Evolutionary conservation across 768 basidiomycete species (phyloP).

Genomic region (Calocybe gangraenosa): DNA sequence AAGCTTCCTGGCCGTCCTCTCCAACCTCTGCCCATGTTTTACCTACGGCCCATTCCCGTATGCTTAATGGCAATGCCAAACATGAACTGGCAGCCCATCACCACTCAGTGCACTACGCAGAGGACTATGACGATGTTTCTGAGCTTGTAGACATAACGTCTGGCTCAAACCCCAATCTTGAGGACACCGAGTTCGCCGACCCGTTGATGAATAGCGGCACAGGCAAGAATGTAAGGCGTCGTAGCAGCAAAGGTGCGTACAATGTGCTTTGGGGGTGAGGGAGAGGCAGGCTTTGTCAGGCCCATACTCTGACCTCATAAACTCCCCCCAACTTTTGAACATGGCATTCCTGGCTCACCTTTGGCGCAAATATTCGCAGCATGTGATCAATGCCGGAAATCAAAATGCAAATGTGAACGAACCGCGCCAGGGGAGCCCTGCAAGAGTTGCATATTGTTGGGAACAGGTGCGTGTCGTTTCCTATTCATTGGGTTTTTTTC

Average conservation of each 20-base stretch:
- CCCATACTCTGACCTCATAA: no score
- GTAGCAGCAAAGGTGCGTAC: slow-evolving; percentile 70
- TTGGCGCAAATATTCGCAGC: slow-evolving; percentile 37
- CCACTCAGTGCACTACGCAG: slow-evolving; percentile 42
- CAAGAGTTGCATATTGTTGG: slow-evolving; percentile 71
- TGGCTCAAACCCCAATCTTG: slow-evolving; percentile 15
- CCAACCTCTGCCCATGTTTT: slow-evolving; percentile 18
- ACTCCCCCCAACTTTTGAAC: no score
- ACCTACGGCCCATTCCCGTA: slow-evolving; percentile 11
- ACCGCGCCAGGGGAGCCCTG: slow-evolving; percentile 57
- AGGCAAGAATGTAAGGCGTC: slow-evolving; percentile 52
- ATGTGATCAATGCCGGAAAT: slow-evolving; percentile 87
- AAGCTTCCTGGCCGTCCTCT: slow-evolving; percentile 25
- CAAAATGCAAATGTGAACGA: slow-evolving; percentile 87
- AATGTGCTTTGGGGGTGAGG: neutral
- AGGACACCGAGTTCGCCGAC: slow-evolving; percentile 13
- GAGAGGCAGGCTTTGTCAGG: neutral
- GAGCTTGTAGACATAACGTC: slow-evolving; percentile 48
- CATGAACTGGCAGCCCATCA: slow-evolving; percentile 15
- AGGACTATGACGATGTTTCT: slow-evolving; percentile 61
- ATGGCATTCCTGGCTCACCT: no score
- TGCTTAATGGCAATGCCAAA: slow-evolving; percentile 14
- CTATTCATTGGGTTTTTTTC: slow-evolving; percentile 8
- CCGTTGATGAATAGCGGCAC: slow-evolving; percentile 21
- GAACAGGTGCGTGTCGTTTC: slow-evolving; percentile 48